These are phyloP conservation scores for Codiaeum variegatum DNA, from an alignment of 441 rosid species.

Conservation along the genomic window DNA sequence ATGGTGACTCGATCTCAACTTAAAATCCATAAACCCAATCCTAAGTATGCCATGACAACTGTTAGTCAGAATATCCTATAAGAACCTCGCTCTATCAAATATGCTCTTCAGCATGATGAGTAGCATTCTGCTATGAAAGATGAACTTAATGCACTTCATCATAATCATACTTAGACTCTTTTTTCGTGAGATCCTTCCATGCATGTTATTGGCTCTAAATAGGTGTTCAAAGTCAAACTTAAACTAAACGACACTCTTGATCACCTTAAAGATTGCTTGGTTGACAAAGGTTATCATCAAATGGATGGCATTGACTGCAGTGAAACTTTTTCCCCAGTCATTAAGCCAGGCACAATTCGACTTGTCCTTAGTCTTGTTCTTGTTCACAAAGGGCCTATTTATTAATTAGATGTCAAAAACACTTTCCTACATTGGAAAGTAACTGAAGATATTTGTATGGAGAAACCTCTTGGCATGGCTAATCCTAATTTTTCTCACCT, in stretches of 20 bases:
- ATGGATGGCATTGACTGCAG: background rate
- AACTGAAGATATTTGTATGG: background rate
- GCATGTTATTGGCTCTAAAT: background rate
- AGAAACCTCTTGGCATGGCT: background rate
- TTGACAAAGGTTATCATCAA: background rate
- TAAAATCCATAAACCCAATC: too few species aligned
- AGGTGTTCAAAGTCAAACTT: background rate
- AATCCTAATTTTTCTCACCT: background rate
- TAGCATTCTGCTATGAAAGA: background rate
- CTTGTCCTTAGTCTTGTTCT: background rate
- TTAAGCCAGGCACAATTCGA: background rate
- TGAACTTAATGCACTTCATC: background rate
- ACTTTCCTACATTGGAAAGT: background rate
- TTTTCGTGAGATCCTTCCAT: background rate
- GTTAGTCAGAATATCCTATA: background rate
- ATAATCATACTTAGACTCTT: background rate
- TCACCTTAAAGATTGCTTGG: background rate
- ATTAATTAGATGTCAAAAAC: too few species aligned
- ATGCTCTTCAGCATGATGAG: background rate
- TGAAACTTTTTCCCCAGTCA: background rate
- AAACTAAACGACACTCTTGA: too few species aligned
- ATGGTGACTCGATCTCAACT: too few species aligned
- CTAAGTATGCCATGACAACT: too few species aligned
- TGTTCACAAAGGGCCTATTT: background rate
- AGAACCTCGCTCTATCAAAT: background rate